Conservation (phyloP, 371 early-diverging fungal genomes). For the Furculomyces boomerangus region DNA sequence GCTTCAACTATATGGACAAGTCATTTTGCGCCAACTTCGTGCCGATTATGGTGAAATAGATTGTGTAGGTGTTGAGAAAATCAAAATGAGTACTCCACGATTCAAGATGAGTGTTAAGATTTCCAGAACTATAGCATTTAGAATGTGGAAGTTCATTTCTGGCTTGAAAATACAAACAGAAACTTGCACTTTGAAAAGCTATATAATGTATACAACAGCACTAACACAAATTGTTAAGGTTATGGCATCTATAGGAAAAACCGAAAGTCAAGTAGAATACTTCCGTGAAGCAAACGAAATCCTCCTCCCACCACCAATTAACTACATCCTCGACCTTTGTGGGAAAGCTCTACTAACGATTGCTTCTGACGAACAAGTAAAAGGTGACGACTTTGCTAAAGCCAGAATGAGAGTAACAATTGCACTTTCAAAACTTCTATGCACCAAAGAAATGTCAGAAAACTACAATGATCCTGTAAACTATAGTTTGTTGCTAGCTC, state of each 20-base stretch:
- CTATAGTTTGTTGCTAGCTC: neutral
- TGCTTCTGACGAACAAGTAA: neutral
- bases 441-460: conserved; percentile 2
- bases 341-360: neutral
- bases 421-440: neutral
- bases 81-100: neutral
- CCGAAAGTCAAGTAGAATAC: neutral
- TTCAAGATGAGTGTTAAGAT: neutral
- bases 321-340: neutral
- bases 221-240: neutral
- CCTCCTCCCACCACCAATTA: neutral
- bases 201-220: neutral
- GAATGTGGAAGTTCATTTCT: neutral
- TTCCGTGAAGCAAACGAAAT: neutral
- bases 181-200: neutral
- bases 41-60: neutral
- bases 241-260: conserved; percentile 2
- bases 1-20: conserved; percentile 2
- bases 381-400: neutral
- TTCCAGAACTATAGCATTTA: neutral
- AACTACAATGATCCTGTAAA: neutral
- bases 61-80: conserved; percentile 3
- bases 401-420: neutral
- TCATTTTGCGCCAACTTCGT: neutral
- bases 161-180: neutral